Evolutionary conservation across 139 green algal species (phyloP).

Genomic region (Chlamydomonas incerta): DNA sequence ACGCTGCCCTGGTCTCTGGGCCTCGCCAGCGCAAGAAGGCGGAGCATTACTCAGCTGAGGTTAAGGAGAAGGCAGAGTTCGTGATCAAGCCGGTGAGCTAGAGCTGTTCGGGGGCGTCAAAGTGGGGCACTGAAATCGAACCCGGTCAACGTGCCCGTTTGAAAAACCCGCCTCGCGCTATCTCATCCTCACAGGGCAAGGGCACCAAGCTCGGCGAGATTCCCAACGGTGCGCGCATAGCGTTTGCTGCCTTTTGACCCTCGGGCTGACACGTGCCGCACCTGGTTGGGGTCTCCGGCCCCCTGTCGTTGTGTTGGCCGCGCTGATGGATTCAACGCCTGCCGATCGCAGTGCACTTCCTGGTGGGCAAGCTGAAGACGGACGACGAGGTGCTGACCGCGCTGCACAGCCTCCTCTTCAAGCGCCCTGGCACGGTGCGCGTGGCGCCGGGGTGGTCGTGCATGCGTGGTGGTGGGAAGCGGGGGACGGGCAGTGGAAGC

Average conservation of each 20-base stretch:
- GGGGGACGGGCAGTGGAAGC: too few relatives aligned
- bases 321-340: background rate
- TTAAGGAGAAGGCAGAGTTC: conserved; percentile 48
- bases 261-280: too few relatives aligned
- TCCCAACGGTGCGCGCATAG: conserved; percentile 68
- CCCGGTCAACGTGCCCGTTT: background rate
- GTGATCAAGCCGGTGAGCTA: conserved; percentile 46
- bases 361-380: conserved; percentile 72
- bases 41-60: conserved; percentile 23
- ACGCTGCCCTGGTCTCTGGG: background rate
- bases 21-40: conserved; percentile 25
- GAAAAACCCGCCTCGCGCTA: too few relatives aligned
- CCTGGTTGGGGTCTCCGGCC: background rate
- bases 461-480: too few relatives aligned
- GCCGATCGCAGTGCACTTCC: conserved; percentile 65
- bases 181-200: conserved; percentile 58
- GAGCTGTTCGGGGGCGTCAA: background rate
- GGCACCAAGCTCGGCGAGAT: conserved; percentile 80
- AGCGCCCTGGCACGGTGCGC: conserved; percentile 66
- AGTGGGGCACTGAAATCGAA: background rate
- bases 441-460: too few relatives aligned
- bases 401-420: conserved; percentile 75
- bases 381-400: conserved; percentile 72
- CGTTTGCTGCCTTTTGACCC: too few relatives aligned
- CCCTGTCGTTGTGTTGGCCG: too few relatives aligned